phyloP scores from a whole-genome alignment of 2,329 filamentous ascomycete genomes.

The Scedosporium minutisporum region DNA sequence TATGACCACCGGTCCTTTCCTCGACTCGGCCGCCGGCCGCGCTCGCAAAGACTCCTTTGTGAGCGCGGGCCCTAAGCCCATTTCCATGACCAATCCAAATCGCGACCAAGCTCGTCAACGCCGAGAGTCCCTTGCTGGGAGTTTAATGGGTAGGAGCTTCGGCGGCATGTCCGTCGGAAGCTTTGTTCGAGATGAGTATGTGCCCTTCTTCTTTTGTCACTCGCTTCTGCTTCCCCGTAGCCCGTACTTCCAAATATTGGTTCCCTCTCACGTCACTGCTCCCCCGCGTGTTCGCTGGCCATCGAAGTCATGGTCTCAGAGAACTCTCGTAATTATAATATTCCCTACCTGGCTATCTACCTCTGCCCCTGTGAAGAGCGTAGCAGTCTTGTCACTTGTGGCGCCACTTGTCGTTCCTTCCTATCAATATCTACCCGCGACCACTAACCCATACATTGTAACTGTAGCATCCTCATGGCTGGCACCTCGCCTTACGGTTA shows the following conservation, averaged over 20 bases:
- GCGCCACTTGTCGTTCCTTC: not conserved
- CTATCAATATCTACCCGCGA: constrained; percentile 9
- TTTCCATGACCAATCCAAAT: constrained; percentile 56
- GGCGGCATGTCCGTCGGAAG: constrained; percentile 92
- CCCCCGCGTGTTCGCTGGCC: not conserved
- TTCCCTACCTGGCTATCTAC: not conserved
- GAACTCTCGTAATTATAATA: not conserved
- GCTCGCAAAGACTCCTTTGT: constrained; percentile 56
- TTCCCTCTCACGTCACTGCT: not conserved
- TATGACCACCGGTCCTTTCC: constrained; percentile 50
- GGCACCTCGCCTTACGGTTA: constrained; percentile 83
- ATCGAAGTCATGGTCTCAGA: too few species aligned
- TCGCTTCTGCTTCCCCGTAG: constrained; percentile 8
- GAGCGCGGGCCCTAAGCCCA: constrained; percentile 55
- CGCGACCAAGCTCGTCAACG: constrained; percentile 48
- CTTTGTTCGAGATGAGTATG: constrained; percentile 97
- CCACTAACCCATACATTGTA: constrained; percentile 10
- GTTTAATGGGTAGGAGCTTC: constrained; percentile 78
- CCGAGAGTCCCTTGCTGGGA: constrained; percentile 54
- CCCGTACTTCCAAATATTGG: constrained; percentile 7
- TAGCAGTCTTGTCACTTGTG: not conserved
- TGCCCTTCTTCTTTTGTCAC: constrained; percentile 14
- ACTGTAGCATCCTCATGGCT: constrained; percentile 77
- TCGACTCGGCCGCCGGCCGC: constrained; percentile 47
- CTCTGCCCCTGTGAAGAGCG: too few species aligned